phyloP scores from a whole-genome alignment of 1,284 basidiomycete species.

The Acaromyces ingoldii region DNA sequence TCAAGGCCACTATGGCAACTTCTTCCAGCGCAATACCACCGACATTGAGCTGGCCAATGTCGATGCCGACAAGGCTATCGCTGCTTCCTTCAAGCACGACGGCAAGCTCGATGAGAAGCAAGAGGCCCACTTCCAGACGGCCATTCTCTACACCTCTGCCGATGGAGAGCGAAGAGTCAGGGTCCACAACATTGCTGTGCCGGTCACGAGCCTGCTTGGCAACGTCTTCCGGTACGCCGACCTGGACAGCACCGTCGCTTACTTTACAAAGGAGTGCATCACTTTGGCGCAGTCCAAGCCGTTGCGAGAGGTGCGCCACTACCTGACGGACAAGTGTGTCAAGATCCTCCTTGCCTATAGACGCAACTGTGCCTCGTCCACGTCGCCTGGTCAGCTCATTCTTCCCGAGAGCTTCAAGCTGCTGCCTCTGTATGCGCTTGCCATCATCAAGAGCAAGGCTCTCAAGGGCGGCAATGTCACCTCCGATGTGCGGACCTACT shows the following conservation, averaged over 20 bases:
- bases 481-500: conserved; percentile 85
- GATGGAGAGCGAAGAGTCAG: conserved; percentile 78
- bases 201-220: conserved; percentile 74
- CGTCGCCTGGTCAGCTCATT: conserved; percentile 77
- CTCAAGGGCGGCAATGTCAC: conserved; percentile 82
- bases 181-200: conserved; percentile 76
- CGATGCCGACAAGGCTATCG: conserved; percentile 75
- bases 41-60: conserved; percentile 77
- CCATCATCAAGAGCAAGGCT: conserved; percentile 83
- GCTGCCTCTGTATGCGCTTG: conserved; percentile 76
- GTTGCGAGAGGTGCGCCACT: conserved; percentile 73
- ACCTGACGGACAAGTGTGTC: conserved; percentile 78
- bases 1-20: conserved; percentile 71
- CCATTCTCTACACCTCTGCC: conserved; percentile 77
- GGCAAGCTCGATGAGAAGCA: conserved; percentile 66
- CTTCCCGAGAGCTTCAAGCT: conserved; percentile 90
- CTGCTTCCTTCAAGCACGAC: conserved; percentile 64
- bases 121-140: conserved; percentile 82
- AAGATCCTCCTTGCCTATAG: conserved; percentile 81
- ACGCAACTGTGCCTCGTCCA: conserved; percentile 80
- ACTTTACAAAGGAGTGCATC: conserved; percentile 67
- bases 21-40: conserved; percentile 68
- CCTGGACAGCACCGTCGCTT: conserved; percentile 73
- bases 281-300: conserved; percentile 69
- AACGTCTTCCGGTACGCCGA: conserved; percentile 92